Conservation (phyloP, 768 basidiomycete species). For the Termitomyces sp. region DNA sequence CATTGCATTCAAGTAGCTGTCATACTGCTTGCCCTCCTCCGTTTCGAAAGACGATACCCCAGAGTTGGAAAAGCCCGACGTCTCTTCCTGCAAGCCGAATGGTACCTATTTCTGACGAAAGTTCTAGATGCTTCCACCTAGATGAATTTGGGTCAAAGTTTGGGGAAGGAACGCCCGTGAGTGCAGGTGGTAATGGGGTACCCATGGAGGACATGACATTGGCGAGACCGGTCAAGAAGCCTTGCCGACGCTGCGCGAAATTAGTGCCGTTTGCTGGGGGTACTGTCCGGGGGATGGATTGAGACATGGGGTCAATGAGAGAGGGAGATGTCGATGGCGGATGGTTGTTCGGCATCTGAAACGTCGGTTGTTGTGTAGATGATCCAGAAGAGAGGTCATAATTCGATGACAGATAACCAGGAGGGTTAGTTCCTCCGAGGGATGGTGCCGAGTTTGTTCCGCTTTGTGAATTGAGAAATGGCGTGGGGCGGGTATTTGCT, state of each 20-base stretch:
- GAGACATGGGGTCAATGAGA: conserved; percentile 45
- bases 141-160: conserved; percentile 63
- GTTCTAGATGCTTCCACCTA: conserved; percentile 64
- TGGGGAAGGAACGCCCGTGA: conserved; percentile 59
- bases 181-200: conserved; percentile 69
- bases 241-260: conserved; percentile 53
- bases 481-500: conserved; percentile 41
- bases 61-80: conserved; percentile 73
- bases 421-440: conserved; percentile 57
- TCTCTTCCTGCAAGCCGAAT: conserved; percentile 73
- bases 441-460: conserved; percentile 69
- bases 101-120: conserved; percentile 56
- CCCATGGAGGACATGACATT: conserved; percentile 53
- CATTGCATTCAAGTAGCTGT: conserved; percentile 12
- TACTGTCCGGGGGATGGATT: conserved; percentile 35
- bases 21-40: conserved; percentile 66
- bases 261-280: conserved; percentile 25
- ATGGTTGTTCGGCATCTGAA: conserved; percentile 45
- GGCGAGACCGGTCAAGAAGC: conserved; percentile 61
- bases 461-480: conserved; percentile 33
- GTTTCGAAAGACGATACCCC: conserved; percentile 53
- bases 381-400: conserved; percentile 40
- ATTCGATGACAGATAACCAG: conserved; percentile 38
- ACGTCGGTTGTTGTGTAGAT: conserved; percentile 35
- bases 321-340: conserved; percentile 36